Percentiles rank a stretch among this genome's conserved stretches.
Conservation (phyloP, 2,329 filamentous ascomycete species). For the Colletotrichum sp. region DNA sequence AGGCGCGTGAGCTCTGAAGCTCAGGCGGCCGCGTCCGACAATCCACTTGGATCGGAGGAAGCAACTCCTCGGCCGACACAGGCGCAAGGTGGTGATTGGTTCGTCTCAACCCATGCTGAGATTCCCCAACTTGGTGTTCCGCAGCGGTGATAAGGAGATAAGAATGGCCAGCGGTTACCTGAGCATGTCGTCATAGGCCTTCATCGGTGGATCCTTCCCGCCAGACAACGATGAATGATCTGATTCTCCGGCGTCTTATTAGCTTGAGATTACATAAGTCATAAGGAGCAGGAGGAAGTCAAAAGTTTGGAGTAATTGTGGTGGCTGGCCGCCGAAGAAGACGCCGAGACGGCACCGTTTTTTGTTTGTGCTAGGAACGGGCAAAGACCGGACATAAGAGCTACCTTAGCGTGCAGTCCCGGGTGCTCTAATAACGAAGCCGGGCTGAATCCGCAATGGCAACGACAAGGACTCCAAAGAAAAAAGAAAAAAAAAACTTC, state of each 20-base stretch:
- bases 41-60: neutral
- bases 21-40: neutral
- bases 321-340: neutral
- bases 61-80: slow-evolving; percentile 7
- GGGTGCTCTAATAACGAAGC: neutral
- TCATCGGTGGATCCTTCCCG: neutral
- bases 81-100: neutral
- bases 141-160: neutral
- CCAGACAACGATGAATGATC: neutral
- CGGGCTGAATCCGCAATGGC: neutral
- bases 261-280: neutral
- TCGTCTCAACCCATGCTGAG: neutral
- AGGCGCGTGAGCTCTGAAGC: neutral
- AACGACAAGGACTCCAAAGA: neutral
- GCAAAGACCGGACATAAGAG: neutral
- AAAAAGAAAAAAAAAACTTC: neutral
- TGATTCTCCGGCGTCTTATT: neutral
- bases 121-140: neutral
- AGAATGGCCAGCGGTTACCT: neutral
- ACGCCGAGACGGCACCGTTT: neutral
- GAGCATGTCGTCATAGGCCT: slow-evolving; percentile 3
- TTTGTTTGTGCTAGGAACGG: neutral
- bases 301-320: neutral
- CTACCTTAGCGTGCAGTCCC: neutral
- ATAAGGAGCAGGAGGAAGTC: neutral